phyloP scores from a whole-genome alignment of 352 stramenopile species.

The Globisporangium nunn region DNA sequence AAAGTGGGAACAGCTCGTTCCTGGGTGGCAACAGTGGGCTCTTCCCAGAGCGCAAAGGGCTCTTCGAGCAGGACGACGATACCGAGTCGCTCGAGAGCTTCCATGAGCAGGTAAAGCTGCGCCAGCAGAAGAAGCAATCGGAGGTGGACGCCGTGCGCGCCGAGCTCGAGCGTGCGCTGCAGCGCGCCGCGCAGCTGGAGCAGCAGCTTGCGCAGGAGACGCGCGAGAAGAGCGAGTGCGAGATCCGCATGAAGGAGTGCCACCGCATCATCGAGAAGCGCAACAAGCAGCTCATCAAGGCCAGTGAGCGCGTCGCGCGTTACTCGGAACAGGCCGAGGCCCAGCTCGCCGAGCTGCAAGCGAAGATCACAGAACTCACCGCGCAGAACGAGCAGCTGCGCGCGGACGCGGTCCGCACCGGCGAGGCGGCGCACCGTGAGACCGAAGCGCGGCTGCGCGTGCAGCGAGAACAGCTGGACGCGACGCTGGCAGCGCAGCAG shows the following conservation, averaged over 20 bases:
- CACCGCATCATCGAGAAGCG: slow-evolving; percentile 81
- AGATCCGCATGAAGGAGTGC: slow-evolving; percentile 73
- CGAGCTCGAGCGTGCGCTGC: slow-evolving; percentile 35
- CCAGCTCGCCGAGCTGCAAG: slow-evolving; percentile 37
- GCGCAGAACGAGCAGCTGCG: slow-evolving; percentile 30
- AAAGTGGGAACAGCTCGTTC: slow-evolving; percentile 12
- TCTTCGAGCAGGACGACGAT: slow-evolving; percentile 78
- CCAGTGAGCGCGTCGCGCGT: slow-evolving; percentile 59
- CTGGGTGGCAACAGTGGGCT: slow-evolving; percentile 9
- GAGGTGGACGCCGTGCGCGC: slow-evolving; percentile 17
- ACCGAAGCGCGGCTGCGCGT: slow-evolving; percentile 23
- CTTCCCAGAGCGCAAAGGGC: slow-evolving; percentile 38
- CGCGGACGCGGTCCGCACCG: slow-evolving; percentile 13
- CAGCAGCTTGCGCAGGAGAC: slow-evolving; percentile 20
- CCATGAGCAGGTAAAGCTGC: slow-evolving; percentile 59
- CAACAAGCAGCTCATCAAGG: slow-evolving; percentile 82
- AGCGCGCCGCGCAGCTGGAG: slow-evolving; percentile 25
- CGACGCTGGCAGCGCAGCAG: slow-evolving; percentile 24
- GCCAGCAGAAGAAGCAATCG: slow-evolving; percentile 60
- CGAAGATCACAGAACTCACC: slow-evolving; percentile 24
- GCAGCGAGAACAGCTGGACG: slow-evolving; percentile 11
- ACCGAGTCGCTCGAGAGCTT: slow-evolving; percentile 66
- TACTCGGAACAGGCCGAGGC: slow-evolving; percentile 59
- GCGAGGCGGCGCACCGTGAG: slow-evolving; percentile 23
- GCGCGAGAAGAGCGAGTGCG: slow-evolving; percentile 55